A percentile compares a stretch with the other conserved stretches of the same genome.
Evolutionary conservation across 2,329 filamentous ascomycete species (phyloP).

Genomic region (Camillea tinctor): DNA sequence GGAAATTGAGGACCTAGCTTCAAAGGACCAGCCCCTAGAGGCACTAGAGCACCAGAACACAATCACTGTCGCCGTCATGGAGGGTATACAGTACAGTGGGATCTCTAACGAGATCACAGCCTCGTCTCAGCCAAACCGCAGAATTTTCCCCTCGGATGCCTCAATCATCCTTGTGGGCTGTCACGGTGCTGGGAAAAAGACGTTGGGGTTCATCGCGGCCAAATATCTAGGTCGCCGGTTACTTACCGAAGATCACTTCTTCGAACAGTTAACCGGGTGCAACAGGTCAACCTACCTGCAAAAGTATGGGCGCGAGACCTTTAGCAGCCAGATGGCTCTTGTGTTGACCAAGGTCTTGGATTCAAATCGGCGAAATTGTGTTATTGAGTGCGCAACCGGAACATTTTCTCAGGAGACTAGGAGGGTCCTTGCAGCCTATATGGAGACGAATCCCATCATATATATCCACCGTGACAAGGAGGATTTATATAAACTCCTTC

Average conservation of each 20-base stretch:
- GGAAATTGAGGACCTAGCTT: too few relatives aligned
- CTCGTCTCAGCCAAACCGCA: conserved; percentile 32
- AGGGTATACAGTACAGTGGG: conserved; percentile 17
- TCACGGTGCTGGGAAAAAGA: conserved; percentile 69
- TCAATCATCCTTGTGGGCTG: conserved; percentile 71
- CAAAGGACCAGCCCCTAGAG: too few relatives aligned
- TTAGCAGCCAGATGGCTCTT: conserved; percentile 60
- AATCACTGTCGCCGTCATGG: conserved; percentile 18
- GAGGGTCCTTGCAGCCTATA: conserved; percentile 56
- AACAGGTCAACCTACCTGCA: conserved; percentile 60
- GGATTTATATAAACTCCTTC: conserved; percentile 59
- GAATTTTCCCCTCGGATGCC: conserved; percentile 55
- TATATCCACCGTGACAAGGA: conserved; percentile 66
- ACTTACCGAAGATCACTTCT: conserved; percentile 66
- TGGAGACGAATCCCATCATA: conserved; percentile 65
- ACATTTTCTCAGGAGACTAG: conserved; percentile 62
- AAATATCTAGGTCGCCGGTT: conserved; percentile 65
- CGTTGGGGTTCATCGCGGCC: conserved; percentile 70
- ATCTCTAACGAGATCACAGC: conserved; percentile 9
- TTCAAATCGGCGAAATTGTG: conserved; percentile 56
- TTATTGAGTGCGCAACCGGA: conserved; percentile 68
- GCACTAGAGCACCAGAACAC: not conserved
- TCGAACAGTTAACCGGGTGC: conserved; percentile 62
- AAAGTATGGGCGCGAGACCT: conserved; percentile 58
- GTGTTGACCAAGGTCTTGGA: conserved; percentile 61